These are phyloP conservation scores for Zhuliangozyma blackwelliae DNA, from an alignment of 1,139 yeast genomes.

Conservation along the genomic window DNA sequence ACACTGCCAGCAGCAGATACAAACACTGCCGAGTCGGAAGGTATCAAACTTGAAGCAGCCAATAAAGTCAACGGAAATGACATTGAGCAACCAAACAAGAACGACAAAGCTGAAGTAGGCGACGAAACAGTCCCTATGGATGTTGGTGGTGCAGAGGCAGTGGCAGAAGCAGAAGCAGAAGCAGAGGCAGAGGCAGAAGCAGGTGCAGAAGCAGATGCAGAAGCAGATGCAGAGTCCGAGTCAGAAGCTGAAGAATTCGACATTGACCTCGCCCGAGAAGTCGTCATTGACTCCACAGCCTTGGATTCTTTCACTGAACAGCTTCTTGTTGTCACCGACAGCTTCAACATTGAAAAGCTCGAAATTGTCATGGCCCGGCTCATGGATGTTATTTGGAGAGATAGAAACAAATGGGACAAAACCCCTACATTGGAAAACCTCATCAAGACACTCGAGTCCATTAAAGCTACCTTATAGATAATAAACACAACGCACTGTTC, in stretches of 20 bases:
- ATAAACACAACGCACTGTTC: background rate
- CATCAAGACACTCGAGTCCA: slow-evolving; percentile 14
- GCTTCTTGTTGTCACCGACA: slow-evolving; percentile 38
- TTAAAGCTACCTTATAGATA: slow-evolving; percentile 7
- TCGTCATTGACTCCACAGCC: slow-evolving; percentile 14
- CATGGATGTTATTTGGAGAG: slow-evolving; percentile 73
- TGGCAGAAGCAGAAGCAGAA: slow-evolving; percentile 1
- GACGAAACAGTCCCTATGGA: too few species aligned
- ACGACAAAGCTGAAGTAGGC: too few species aligned
- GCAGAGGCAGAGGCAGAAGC: slow-evolving; percentile 1
- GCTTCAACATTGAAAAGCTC: slow-evolving; percentile 60
- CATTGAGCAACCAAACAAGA: background rate
- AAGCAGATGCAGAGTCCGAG: slow-evolving; percentile 13
- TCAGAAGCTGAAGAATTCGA: slow-evolving; percentile 21
- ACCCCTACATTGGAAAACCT: slow-evolving; percentile 31
- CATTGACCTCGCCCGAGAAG: slow-evolving; percentile 14
- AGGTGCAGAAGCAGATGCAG: slow-evolving; percentile 1
- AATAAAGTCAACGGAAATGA: too few species aligned
- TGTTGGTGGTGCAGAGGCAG: background rate
- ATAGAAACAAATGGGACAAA: slow-evolving; percentile 66
- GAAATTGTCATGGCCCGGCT: slow-evolving; percentile 71
- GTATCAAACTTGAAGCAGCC: too few species aligned
- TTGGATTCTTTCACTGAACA: slow-evolving; percentile 16
- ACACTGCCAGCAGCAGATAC: too few species aligned
- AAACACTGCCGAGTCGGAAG: too few species aligned